Evolutionary conservation across 371 early-diverging fungal genomes (phyloP).

Genomic region (Apophysomyces ossiformis): DNA sequence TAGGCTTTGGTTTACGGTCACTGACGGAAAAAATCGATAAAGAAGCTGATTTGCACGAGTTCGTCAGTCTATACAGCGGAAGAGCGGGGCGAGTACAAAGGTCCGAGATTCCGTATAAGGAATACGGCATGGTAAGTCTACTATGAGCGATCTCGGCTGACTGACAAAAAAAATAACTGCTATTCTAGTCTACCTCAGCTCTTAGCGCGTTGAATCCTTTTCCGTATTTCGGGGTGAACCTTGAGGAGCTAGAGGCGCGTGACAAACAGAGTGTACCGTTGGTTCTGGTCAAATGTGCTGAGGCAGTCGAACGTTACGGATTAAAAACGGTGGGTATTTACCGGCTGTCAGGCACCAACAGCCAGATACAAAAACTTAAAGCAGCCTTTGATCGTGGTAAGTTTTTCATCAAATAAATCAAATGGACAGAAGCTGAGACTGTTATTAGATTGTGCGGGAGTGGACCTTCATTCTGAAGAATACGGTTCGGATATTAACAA

Average conservation of each 20-base stretch:
- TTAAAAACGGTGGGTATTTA: conserved; percentile 80
- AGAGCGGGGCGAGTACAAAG: conserved; percentile 33
- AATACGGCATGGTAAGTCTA: conserved; percentile 57
- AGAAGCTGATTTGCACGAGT: conserved; percentile 54
- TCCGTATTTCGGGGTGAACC: conserved; percentile 72
- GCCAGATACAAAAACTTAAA: conserved; percentile 71
- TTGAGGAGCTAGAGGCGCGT: conserved; percentile 64
- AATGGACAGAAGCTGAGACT: not conserved
- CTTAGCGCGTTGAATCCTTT: conserved; percentile 60
- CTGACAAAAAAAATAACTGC: not conserved
- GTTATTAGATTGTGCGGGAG: conserved; percentile 57
- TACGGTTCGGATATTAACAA: conserved; percentile 76
- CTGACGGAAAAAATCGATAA: conserved; percentile 67
- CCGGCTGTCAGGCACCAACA: conserved; percentile 78
- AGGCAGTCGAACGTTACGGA: conserved; percentile 77
- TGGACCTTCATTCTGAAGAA: conserved; percentile 63
- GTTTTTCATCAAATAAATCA: not conserved
- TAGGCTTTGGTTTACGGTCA: conserved; percentile 55
- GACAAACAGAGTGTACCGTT: conserved; percentile 76
- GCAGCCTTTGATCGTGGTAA: conserved; percentile 74
- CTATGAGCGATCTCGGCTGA: not conserved
- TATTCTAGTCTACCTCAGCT: conserved; percentile 53
- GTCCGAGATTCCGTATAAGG: conserved; percentile 60
- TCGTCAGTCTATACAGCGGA: conserved; percentile 40
- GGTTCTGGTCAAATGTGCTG: conserved; percentile 77